Conservation (phyloP, 2,329 filamentous ascomycete genomes). For the Pseudogymnoascus pannorum region DNA sequence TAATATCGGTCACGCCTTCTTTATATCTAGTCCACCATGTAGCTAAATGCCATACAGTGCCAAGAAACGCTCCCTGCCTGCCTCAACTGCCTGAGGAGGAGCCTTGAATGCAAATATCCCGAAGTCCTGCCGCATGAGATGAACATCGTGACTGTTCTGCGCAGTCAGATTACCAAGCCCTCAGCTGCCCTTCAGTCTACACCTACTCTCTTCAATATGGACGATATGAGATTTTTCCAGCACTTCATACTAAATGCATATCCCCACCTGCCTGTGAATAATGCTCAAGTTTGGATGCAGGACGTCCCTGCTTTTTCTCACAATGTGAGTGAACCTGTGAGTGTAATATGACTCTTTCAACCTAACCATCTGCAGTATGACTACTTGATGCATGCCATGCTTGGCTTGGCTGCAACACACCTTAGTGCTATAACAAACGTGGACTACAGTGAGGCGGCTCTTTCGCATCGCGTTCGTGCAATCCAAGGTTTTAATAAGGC, state of each 20-base stretch:
- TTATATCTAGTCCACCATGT: background rate
- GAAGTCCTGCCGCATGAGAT: conserved; percentile 47
- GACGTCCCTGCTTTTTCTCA: conserved; percentile 61
- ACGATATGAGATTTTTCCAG: conserved; percentile 63
- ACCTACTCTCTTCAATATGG: conserved; percentile 50
- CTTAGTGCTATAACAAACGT: conserved; percentile 43
- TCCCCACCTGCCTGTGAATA: conserved; percentile 57
- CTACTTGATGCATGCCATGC: conserved; percentile 63
- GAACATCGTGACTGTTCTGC: conserved; percentile 15
- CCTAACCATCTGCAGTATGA: conserved; percentile 41
- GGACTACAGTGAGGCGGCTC: conserved; percentile 37
- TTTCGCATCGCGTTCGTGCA: conserved; percentile 58
- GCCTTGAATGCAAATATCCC: conserved; percentile 57
- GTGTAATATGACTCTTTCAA: background rate
- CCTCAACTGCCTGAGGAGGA: conserved; percentile 55
- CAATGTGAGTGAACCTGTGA: conserved; percentile 40
- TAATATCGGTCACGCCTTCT: background rate
- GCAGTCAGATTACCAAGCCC: conserved; percentile 10
- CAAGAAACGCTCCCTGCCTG: conserved; percentile 59
- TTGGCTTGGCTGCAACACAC: conserved; percentile 61
- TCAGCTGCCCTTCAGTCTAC: conserved; percentile 31
- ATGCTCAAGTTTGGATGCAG: conserved; percentile 59
- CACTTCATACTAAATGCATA: conserved; percentile 56
- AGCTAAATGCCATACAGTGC: conserved; percentile 37
- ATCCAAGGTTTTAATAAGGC: conserved; percentile 54